Base-by-base conservation (phyloP, 2,329 filamentous ascomycete species). In the Ophiostoma ips region DNA sequence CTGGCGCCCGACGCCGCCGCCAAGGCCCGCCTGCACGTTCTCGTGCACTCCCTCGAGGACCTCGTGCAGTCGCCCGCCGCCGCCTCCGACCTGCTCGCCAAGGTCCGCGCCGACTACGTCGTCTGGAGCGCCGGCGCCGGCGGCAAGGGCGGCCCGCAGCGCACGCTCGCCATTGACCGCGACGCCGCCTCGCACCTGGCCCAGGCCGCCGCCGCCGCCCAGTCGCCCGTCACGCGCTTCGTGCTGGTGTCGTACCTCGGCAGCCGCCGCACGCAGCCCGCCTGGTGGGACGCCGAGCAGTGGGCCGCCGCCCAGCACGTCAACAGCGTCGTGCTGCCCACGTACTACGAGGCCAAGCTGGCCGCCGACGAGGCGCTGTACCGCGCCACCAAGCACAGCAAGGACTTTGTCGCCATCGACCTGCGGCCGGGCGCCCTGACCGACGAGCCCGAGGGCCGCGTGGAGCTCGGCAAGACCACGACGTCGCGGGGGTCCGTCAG, bases 21-120 rank as follows among this genome's bases (percentile, higher is more conserved):
- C 16, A 74, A 71, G 2, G 82, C 82, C 24, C 81, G 76, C 55
- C 66, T 92, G 35, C 73, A 77, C 49, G 81, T 89, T 3, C 68
- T 89, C 1, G 71, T 90, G 15, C 74, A 75, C 59, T 86, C 79
- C 59, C 66, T 90, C 18, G 83, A 86, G 49, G 83, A 87, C 16
- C 40, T 45, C 19, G 72, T 89, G 37, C 79, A 77, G 62, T 77
- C 68, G 49, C 72, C 79, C 46, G 68, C 66, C 0, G 75, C 83
- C 55, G 85, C 84, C 1, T 69, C 75, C 56, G 68, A 66, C 35
- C 73, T 89, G 51, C 63, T 90, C 36, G 70, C 76, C 55, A 68
- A 72, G 57, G 75, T 79, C 18, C 72, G 74, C 61, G 69, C 76
- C 2, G 79, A 85, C 61, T 84, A 79, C 62, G 71, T 85, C 30